Evolutionary conservation across 805 yeast genomes (phyloP).

Genomic region (Pichia sporocuriosa): DNA sequence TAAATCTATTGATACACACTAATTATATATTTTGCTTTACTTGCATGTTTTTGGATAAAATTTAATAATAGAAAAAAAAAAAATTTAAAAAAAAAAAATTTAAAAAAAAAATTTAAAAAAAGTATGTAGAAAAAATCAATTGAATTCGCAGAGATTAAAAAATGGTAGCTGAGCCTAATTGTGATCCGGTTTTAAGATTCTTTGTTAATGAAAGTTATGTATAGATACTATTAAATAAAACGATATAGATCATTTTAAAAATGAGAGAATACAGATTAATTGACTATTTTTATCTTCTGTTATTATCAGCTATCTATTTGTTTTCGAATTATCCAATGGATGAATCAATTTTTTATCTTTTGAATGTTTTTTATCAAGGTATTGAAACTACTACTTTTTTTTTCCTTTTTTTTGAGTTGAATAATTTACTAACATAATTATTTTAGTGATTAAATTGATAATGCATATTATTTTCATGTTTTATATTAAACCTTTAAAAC

Average conservation of each 20-base stretch:
- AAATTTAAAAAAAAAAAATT: neutral
- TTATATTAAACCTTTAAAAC: constrained; percentile 27
- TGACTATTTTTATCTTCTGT: constrained; percentile 24
- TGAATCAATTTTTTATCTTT: constrained; percentile 13
- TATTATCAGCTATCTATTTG: constrained; percentile 21
- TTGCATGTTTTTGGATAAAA: neutral
- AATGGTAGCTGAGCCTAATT: too few relatives aligned
- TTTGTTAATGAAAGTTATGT: too few relatives aligned
- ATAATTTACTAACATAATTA: neutral
- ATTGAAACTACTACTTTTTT: neutral
- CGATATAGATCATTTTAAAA: neutral
- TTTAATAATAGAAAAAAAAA: constrained; percentile 1
- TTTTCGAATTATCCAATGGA: constrained; percentile 21
- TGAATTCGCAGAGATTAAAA: too few relatives aligned
- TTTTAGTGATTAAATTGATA: constrained; percentile 18
- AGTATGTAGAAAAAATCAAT: too few relatives aligned
- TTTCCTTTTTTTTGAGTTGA: too few relatives aligned
- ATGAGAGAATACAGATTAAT: constrained; percentile 28
- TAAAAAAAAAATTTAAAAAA: neutral
- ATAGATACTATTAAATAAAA: neutral
- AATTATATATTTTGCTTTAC: too few relatives aligned
- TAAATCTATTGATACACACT: too few relatives aligned
- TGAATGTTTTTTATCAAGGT: constrained; percentile 1
- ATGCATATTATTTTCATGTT: constrained; percentile 24
- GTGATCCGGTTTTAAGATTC: too few relatives aligned